Evolutionary conservation across 257 asterid species (phyloP).

Genomic region (Jacaranda mimosifolia): DNA sequence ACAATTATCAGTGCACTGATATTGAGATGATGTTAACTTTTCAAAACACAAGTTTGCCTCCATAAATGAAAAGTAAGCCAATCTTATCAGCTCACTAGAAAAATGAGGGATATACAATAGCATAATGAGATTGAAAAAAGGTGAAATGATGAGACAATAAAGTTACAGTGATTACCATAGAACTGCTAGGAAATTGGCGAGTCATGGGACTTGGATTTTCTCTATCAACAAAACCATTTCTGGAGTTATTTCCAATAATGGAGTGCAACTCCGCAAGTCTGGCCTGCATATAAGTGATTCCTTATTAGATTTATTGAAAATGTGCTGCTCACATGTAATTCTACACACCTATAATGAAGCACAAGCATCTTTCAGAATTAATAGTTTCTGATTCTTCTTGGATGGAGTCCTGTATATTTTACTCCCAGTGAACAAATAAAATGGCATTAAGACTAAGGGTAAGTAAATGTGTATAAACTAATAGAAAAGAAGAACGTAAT

Average conservation of each 20-base stretch:
- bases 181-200: slow-evolving; percentile 63
- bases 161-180: slow-evolving; percentile 57
- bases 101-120: slow-evolving; percentile 16
- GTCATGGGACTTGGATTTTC: slow-evolving; percentile 54
- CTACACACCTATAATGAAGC: slow-evolving; percentile 9
- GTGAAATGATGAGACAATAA: slow-evolving; percentile 20
- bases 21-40: not conserved
- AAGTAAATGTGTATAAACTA: not conserved
- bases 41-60: slow-evolving; percentile 6
- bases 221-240: slow-evolving; percentile 55
- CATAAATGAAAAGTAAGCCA: slow-evolving; percentile 20
- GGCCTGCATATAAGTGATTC: slow-evolving; percentile 64
- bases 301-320: slow-evolving; percentile 33
- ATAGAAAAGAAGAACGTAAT: no score
- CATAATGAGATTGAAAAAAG: slow-evolving; percentile 25
- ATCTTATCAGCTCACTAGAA: slow-evolving; percentile 11
- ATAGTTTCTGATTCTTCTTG: not conserved
- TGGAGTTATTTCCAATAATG: slow-evolving; percentile 64
- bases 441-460: not conserved
- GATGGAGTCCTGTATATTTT: not conserved
- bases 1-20: slow-evolving; percentile 10
- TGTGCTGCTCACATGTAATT: slow-evolving; percentile 30
- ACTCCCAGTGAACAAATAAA: slow-evolving; percentile 15
- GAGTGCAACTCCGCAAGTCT: slow-evolving; percentile 71
- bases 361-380: slow-evolving; percentile 2